These are phyloP conservation scores for Breynia disticha DNA, from an alignment of 441 rosid genomes.

Conservation along the genomic window DNA sequence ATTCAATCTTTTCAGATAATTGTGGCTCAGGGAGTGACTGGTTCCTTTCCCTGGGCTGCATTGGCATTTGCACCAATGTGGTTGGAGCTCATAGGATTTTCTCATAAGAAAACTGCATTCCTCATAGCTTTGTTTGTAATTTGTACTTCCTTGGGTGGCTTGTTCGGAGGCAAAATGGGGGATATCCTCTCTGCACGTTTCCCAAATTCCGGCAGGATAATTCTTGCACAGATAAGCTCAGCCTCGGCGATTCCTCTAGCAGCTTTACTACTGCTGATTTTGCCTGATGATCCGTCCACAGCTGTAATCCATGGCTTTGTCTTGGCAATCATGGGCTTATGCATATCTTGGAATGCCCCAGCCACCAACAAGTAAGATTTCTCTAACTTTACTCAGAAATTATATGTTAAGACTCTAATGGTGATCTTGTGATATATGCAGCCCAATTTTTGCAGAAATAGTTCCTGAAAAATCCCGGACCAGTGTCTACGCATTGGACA, in stretches of 20 bases:
- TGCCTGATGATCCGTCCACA: constrained; percentile 60
- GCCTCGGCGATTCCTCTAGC: constrained; percentile 66
- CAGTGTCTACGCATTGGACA: constrained; percentile 39
- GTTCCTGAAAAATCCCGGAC: constrained; percentile 40
- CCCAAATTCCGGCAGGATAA: constrained; percentile 65
- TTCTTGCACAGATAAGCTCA: constrained; percentile 62
- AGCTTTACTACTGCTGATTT: constrained; percentile 47
- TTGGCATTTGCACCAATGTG: constrained; percentile 65
- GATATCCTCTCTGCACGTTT: constrained; percentile 40
- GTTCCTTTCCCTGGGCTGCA: constrained; percentile 67
- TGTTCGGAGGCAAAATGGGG: constrained; percentile 70
- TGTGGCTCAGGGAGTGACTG: constrained; percentile 74
- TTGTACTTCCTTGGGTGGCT: constrained; percentile 42
- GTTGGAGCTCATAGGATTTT: constrained; percentile 73
- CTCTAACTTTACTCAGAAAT: not conserved
- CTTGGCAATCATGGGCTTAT: constrained; percentile 51
- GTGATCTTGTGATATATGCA: constrained; percentile 21
- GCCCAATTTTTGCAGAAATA: constrained; percentile 48
- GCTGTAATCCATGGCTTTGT: constrained; percentile 43
- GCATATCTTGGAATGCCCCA: constrained; percentile 59
- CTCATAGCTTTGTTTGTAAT: constrained; percentile 37
- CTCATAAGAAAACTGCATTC: constrained; percentile 48
- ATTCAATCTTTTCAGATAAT: constrained; percentile 66
- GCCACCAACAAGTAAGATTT: constrained; percentile 59
- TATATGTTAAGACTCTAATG: constrained; percentile 25